These are phyloP conservation scores for Debaryomyces nepalensis DNA, from an alignment of 1,139 yeast genomes.

Conservation along the genomic window DNA sequence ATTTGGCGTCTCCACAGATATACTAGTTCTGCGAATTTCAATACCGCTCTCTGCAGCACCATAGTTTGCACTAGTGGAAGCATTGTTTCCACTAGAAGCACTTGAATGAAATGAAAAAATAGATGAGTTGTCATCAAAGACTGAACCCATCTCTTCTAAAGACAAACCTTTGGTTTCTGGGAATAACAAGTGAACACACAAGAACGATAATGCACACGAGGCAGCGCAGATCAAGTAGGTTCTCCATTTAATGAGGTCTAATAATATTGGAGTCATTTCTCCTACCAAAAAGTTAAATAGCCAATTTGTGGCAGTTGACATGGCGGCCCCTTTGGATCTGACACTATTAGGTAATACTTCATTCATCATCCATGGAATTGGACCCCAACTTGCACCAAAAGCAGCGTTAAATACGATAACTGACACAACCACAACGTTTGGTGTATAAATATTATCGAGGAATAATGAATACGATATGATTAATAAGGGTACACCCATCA, in stretches of 20 bases:
- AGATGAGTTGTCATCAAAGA: conserved; percentile 53
- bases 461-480: conserved; percentile 69
- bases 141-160: conserved; percentile 57
- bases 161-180: conserved; percentile 62
- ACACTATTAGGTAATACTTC: conserved; percentile 87
- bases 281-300: conserved; percentile 93
- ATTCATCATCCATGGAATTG: conserved; percentile 92
- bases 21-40: conserved; percentile 25
- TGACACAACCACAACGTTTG: conserved; percentile 71
- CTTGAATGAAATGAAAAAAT: conserved; percentile 50
- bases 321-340: conserved; percentile 91
- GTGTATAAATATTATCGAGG: conserved; percentile 63
- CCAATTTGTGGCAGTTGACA: conserved; percentile 94
- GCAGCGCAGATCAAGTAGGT: conserved; percentile 81
- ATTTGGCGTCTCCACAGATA: conserved; percentile 21
- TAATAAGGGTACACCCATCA: conserved; percentile 76
- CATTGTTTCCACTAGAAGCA: conserved; percentile 19
- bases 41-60: conserved; percentile 24
- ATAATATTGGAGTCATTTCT: conserved; percentile 83
- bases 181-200: conserved; percentile 55
- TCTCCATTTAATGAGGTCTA: conserved; percentile 77
- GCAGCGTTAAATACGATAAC: conserved; percentile 83
- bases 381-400: conserved; percentile 92
- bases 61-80: conserved; percentile 18
- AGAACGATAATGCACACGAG: conserved; percentile 70